A percentile compares a stretch with the other conserved stretches of the same genome.
Evolutionary conservation across 2,329 filamentous ascomycete species (phyloP).

Genomic region (Sclerotinia glacialis): DNA sequence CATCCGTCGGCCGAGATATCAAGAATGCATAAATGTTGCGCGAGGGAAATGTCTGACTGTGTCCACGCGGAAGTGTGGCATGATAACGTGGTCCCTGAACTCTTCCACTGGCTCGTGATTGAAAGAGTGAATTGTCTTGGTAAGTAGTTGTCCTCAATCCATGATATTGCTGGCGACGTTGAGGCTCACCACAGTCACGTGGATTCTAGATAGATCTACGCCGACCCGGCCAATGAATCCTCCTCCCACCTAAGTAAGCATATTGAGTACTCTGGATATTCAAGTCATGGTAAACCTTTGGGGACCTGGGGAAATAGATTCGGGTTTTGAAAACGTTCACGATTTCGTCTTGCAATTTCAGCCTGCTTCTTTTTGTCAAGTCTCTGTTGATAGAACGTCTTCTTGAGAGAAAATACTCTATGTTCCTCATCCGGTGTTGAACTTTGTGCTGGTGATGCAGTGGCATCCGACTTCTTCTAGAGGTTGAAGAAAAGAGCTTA

Average conservation of each 20-base stretch:
- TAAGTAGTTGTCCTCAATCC: not conserved
- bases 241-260: not conserved
- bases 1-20: slow-evolving; percentile 2
- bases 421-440: slow-evolving; percentile 54
- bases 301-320: slow-evolving; percentile 84
- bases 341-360: slow-evolving; percentile 77
- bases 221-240: not conserved
- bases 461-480: slow-evolving; percentile 34
- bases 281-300: slow-evolving; percentile 49
- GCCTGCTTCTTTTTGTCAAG: slow-evolving; percentile 73
- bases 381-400: slow-evolving; percentile 84
- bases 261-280: not conserved
- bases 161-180: not conserved
- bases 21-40: slow-evolving; percentile 1
- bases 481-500: slow-evolving; percentile 20
- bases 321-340: slow-evolving; percentile 75
- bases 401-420: slow-evolving; percentile 79
- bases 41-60: slow-evolving; percentile 10
- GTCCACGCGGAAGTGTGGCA: not conserved
- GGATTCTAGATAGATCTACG: not conserved
- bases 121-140: slow-evolving; percentile 2
- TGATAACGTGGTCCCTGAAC: not conserved
- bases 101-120: not conserved
- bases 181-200: not conserved
- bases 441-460: slow-evolving; percentile 11